Base-by-base conservation (phyloP, 1,139 yeast genomes). In the Blastobotrys buckinghamii region DNA sequence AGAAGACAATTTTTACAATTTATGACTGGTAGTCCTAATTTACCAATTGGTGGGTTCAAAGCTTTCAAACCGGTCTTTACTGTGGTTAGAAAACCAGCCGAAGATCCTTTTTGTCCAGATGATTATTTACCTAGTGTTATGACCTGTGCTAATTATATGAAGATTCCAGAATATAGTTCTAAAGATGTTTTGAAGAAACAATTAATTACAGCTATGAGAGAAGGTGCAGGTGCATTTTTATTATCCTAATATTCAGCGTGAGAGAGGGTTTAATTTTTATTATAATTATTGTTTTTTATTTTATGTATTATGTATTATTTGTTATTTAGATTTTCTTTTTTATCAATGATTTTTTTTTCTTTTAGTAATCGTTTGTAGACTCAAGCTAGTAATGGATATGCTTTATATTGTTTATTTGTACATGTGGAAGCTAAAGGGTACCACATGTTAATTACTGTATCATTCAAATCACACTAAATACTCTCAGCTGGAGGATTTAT, bases 111-210 rank as follows among this genome's bases (percentile, higher is more conserved):
- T 44, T 67, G 71, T 17, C 78, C 88, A n/a, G 96, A 92, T 65
- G 90, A 83, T 55, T 89, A 84, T 60, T 72, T 92, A 51, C 98
- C 98, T 1, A 88, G 96, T 68, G 98, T 92, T 2, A 92, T 92
- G 98, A 92, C 98, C 0, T 92, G 98, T 71, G 97, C 95, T 6
- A 92, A 92, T 64, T 92, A 92, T 62, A 74, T 92, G 56, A 92
- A 92, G 65, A 70, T 92, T 27, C 98, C 98, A 1, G 79, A 84
- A 53, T 92, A 92, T 62, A 76, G 88, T 1, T 71, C 78, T 27
- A 75, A 74, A 53, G 80, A 73, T 29, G 67, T 86, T 1, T 75
- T 92, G 81, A 71, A 66, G 50, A 62, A 72, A 37, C 74, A 83
- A 50, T 66, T 92, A 12, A 53, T 69, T 22, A 84, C 79, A 52